Conservation (phyloP, 306 rosid genomes). For the Cicer arietinum region DNA sequence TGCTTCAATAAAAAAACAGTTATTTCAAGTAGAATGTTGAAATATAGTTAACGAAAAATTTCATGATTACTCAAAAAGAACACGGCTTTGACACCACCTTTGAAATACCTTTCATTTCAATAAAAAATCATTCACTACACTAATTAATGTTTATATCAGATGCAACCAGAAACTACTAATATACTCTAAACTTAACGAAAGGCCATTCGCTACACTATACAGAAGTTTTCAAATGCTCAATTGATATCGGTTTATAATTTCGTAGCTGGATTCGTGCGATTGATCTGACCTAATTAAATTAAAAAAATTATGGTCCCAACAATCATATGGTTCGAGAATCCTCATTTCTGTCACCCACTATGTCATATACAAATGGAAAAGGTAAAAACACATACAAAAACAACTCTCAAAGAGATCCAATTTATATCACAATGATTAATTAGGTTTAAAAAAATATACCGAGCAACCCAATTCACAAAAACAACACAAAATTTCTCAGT, state of each 20-base stretch:
- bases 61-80: constrained; percentile 8
- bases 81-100: background rate
- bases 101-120: background rate
- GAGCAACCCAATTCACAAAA: background rate
- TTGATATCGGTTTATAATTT: background rate
- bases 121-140: constrained; percentile 5
- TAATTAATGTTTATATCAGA: constrained; percentile 16
- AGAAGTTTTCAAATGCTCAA: background rate
- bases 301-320: background rate
- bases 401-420: constrained; percentile 34
- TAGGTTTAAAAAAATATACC: background rate
- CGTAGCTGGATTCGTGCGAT: constrained; percentile 25
- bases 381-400: background rate
- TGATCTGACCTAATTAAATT: constrained; percentile 23
- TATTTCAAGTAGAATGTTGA: constrained; percentile 5
- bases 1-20: background rate
- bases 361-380: background rate
- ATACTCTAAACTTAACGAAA: constrained; percentile 12
- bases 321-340: constrained; percentile 10
- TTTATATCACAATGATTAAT: constrained; percentile 35
- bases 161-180: background rate
- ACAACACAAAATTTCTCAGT: background rate
- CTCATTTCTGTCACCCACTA: background rate
- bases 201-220: background rate
- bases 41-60: constrained; percentile 1